Evolutionary conservation across 345 rosid genomes (phyloP).

Genomic region (Psidium friedrichsthalianum): DNA sequence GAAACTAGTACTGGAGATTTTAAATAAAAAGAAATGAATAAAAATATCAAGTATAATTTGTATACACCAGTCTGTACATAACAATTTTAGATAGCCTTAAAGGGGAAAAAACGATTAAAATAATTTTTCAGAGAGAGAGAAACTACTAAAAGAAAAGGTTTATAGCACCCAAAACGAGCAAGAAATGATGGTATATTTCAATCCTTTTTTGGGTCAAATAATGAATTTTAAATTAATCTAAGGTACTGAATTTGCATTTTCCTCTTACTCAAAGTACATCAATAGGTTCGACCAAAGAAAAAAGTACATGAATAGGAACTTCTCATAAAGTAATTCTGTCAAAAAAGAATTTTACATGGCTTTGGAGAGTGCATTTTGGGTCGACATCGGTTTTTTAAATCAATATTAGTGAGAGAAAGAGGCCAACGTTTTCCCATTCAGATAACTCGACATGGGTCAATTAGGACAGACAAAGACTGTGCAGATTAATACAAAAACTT

Average conservation of each 20-base stretch:
- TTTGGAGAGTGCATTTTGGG: not conserved
- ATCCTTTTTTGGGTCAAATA: not conserved
- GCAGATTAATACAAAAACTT: not conserved
- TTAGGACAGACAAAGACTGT: not conserved
- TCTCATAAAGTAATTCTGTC: not conserved
- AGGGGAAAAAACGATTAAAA: too few relatives aligned
- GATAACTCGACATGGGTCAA: not conserved
- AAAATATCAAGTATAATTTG: too few relatives aligned
- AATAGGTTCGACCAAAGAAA: not conserved
- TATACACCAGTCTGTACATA: not conserved
- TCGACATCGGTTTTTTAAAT: not conserved
- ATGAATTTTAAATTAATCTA: not conserved
- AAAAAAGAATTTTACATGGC: too few relatives aligned
- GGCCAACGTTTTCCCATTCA: not conserved
- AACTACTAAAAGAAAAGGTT: not conserved
- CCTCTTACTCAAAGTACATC: not conserved
- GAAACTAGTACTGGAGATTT: not conserved
- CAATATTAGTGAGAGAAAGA: not conserved
- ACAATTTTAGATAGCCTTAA: not conserved
- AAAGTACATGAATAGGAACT: not conserved
- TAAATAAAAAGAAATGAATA: not conserved
- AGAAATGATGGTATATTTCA: not conserved
- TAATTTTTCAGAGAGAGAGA: too few relatives aligned
- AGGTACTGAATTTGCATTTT: not conserved
- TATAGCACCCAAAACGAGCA: not conserved